These are phyloP conservation scores for Ceratobasidium sp. DNA, from an alignment of 1,284 basidiomycete species.

Conservation along the genomic window DNA sequence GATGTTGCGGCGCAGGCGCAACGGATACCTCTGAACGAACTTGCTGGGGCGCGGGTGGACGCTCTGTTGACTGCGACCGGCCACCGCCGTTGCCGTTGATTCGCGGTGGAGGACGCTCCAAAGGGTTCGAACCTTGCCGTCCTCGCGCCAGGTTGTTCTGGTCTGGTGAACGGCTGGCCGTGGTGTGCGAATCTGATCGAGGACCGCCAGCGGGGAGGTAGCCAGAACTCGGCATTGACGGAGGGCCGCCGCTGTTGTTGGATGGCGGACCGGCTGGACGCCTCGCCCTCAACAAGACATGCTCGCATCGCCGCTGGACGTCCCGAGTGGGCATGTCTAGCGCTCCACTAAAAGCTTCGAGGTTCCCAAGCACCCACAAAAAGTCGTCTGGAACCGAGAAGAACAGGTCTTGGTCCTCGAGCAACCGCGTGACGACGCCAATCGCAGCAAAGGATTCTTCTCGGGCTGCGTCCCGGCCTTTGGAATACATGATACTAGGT, in stretches of 20 bases:
- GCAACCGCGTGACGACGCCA: conserved; percentile 78
- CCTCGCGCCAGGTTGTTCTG: conserved; percentile 27
- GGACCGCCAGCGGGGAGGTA: conserved; percentile 24
- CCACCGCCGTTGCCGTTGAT: conserved; percentile 34
- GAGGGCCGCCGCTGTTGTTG: neutral
- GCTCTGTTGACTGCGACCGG: conserved; percentile 27
- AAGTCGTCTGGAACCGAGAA: conserved; percentile 89
- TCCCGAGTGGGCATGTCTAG: conserved; percentile 87
- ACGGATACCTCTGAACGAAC: conserved; percentile 26
- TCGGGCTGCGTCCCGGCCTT: conserved; percentile 83
- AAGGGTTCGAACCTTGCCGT: conserved; percentile 27
- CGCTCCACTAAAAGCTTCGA: conserved; percentile 82
- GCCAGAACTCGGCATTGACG: neutral
- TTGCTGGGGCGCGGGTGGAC: conserved; percentile 20
- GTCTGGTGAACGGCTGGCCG: conserved; percentile 6
- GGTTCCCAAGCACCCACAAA: conserved; percentile 78
- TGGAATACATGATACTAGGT: conserved; percentile 90
- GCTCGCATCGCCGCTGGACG: conserved; percentile 87
- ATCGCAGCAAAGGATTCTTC: conserved; percentile 96
- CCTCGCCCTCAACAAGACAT: conserved; percentile 61
- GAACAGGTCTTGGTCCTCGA: conserved; percentile 95
- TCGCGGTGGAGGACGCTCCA: conserved; percentile 37
- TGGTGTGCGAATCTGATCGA: conserved; percentile 30
- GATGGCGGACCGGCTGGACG: conserved; percentile 4
- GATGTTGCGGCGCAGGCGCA: conserved; percentile 11